Conservation (phyloP, 192 early-diverging fungal species). For the Rhizoclosmatium globosum region DNA sequence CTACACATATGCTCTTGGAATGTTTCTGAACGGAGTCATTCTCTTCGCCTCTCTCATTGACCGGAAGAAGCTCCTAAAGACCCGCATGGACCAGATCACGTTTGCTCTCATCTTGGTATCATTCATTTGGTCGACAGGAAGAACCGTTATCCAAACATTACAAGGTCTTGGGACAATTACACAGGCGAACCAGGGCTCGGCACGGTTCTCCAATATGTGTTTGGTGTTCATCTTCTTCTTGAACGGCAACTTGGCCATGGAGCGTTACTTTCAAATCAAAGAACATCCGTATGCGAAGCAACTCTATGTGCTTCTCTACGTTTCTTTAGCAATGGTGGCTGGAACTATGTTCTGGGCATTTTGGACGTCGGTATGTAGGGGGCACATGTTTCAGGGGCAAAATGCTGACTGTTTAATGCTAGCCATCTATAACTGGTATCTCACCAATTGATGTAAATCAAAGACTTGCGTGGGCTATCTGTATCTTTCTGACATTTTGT, state of each 20-base stretch:
- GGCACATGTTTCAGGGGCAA: too few species aligned
- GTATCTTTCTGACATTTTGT: not conserved
- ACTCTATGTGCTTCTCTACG: not conserved
- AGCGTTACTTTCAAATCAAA: constrained; percentile 25
- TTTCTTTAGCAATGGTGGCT: not conserved
- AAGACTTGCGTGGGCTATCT: not conserved
- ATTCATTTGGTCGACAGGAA: constrained; percentile 22
- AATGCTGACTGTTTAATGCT: too few species aligned
- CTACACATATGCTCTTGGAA: not conserved
- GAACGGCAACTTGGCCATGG: constrained; percentile 28
- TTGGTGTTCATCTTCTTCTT: constrained; percentile 6
- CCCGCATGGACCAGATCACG: constrained; percentile 23
- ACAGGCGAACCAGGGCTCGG: not conserved
- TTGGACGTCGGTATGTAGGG: not conserved
- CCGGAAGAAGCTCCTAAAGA: not conserved
- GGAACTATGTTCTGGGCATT: not conserved
- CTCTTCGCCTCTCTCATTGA: not conserved
- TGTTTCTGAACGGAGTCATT: not conserved
- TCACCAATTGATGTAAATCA: not conserved
- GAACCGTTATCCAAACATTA: not conserved
- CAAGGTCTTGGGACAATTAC: not conserved
- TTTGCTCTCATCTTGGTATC: not conserved
- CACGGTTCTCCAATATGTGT: not conserved
- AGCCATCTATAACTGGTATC: not conserved
- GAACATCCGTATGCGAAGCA: not conserved